Evolutionary conservation across 371 early-diverging fungal species (phyloP), one percentile per base, ranked within the genome.

Genomic region (Enteropsectra breve): DNA sequence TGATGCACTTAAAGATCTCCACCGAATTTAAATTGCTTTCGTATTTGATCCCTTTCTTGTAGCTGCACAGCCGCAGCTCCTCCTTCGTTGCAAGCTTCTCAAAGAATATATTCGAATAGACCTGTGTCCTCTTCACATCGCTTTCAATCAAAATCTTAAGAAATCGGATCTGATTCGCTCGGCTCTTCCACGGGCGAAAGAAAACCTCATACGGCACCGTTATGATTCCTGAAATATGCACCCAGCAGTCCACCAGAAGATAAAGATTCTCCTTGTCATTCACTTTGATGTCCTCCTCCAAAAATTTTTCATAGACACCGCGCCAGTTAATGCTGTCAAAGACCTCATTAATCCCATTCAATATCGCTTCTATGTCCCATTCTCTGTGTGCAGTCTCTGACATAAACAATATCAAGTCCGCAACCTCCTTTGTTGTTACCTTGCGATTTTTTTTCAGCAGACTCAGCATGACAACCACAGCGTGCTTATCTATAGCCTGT

Each of bases 201-300:
- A 76, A 71, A 36, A 74, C 58, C 46, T 71, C 56, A 53, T 68
- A 76, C 5, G 77, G 77, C 21, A 76, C 70, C 28, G 74, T 76
- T 21, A 53, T 76, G 33, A 47, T 66, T 26, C 68, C 68, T 37
- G 37, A 52, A 5, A 73, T 57, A 54, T 29, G 45, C 1, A 54
- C 47, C 76, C 76, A 76, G 49, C 55, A 52, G 46, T 76, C 71
- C 40, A 76, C 62, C 6, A 76, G 52, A 6, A 43, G 26, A 59
- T 70, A 65, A n/a, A 70, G 37, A 32, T 38, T 54, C n/a, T 70
- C 63, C 24, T 59, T 30, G 37, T 55, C 63, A 54, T 60, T 53
- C 0, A 75, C 52, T 3, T 56, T 66, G 21, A 71, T 59, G 28
- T 71, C 58, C 24, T 52, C 30, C 13, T 75, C 63, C 13, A 55